These are phyloP conservation scores for Saccharomycopsis amapae DNA, from an alignment of 805 yeast species.

Conservation along the genomic window DNA sequence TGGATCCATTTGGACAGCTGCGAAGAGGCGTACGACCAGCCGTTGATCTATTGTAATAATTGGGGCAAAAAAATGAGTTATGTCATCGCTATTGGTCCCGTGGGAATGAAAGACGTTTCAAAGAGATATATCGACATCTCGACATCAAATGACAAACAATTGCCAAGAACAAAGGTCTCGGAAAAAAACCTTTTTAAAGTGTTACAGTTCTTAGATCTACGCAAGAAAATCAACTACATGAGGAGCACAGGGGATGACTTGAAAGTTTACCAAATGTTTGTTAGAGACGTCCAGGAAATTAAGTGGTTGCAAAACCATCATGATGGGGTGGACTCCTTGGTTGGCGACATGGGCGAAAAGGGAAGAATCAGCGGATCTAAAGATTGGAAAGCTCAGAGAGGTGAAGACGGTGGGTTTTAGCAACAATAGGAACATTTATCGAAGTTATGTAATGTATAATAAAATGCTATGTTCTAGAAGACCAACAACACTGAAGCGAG, in stretches of 20 bases:
- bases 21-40: slow-evolving; percentile 80
- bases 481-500: too few relatives aligned
- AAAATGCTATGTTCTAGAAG: too few relatives aligned
- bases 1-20: slow-evolving; percentile 93
- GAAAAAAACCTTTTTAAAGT: slow-evolving; percentile 33
- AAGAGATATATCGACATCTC: slow-evolving; percentile 49
- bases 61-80: slow-evolving; percentile 96
- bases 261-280: slow-evolving; percentile 33
- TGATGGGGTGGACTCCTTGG: slow-evolving; percentile 11
- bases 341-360: slow-evolving; percentile 23
- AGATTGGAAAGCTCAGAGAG: slow-evolving; percentile 71
- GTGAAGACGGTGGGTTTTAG: slow-evolving; percentile 69
- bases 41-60: slow-evolving; percentile 65
- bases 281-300: slow-evolving; percentile 33
- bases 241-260: slow-evolving; percentile 29
- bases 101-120: slow-evolving; percentile 65
- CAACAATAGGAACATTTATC: too few relatives aligned
- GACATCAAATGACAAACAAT: slow-evolving; percentile 27
- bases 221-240: slow-evolving; percentile 29
- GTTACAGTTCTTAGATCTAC: slow-evolving; percentile 32
- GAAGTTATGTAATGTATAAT: too few relatives aligned
- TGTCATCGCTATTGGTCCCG: slow-evolving; percentile 59
- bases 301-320: slow-evolving; percentile 26
- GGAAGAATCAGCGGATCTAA: slow-evolving; percentile 67
- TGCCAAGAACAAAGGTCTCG: slow-evolving; percentile 41